Percentiles rank a stretch among this genome's conserved stretches.
These are phyloP conservation scores for Telopea speciosissima DNA, from an alignment of 177 flowering plant genomes.

Conservation along the genomic window DNA sequence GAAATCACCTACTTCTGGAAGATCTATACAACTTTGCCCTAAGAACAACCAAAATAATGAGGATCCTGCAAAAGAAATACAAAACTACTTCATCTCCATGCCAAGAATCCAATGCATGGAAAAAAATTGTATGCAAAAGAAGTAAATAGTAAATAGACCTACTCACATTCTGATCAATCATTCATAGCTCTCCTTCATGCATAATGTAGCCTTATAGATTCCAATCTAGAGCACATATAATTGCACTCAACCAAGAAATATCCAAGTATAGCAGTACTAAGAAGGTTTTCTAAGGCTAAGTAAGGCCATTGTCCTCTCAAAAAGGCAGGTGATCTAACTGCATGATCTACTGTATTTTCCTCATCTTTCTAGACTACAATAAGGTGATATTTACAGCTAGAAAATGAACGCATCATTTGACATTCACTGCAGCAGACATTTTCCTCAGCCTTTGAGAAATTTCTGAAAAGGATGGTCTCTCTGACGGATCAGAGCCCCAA, in stretches of 20 bases:
- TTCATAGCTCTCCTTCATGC: constrained; percentile 14
- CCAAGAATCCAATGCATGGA: neutral
- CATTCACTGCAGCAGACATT: constrained; percentile 89
- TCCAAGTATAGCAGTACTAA: constrained; percentile 23
- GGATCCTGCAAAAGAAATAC: constrained; percentile 25
- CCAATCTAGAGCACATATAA: constrained; percentile 15
- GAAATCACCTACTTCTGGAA: constrained; percentile 14
- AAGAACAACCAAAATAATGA: constrained; percentile 14
- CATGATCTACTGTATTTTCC: constrained; percentile 10
- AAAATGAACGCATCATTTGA: constrained; percentile 43
- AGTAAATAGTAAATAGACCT: neutral
- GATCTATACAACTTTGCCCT: constrained; percentile 22
- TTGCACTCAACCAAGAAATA: constrained; percentile 16
- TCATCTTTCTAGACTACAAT: constrained; percentile 11
- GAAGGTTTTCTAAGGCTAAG: constrained; percentile 13
- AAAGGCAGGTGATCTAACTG: constrained; percentile 17
- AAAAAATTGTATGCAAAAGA: too few relatives aligned
- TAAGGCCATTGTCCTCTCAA: constrained; percentile 15
- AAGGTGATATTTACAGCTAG: constrained; percentile 17
- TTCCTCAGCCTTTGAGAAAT: constrained; percentile 82
- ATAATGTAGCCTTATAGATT: constrained; percentile 11
- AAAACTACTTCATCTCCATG: constrained; percentile 1
- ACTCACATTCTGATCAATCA: constrained; percentile 38
- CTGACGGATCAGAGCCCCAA: constrained; percentile 86
- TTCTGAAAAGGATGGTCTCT: constrained; percentile 85